Percentiles rank a stretch among this genome's conserved stretches.
These are phyloP conservation scores for Capsicum pubescens DNA, from an alignment of 257 asterid species.

Conservation along the genomic window DNA sequence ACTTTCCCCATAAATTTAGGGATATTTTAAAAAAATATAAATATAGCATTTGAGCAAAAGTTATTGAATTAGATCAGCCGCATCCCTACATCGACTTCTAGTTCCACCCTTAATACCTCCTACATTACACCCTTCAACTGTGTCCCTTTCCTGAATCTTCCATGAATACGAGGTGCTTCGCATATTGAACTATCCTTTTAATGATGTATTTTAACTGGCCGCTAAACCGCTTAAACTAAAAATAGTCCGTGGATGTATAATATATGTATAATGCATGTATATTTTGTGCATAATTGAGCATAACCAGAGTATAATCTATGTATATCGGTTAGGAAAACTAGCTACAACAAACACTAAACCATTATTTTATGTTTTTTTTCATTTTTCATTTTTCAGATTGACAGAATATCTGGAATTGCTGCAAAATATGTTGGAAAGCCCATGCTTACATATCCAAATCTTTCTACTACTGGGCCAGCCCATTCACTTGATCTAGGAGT, in stretches of 20 bases:
- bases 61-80: neutral
- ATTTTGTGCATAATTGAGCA: too few species aligned
- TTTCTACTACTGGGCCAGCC: slow-evolving; percentile 45
- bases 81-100: neutral
- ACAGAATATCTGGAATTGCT: slow-evolving; percentile 74
- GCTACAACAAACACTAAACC: neutral
- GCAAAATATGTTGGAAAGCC: slow-evolving; percentile 80
- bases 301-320: too few species aligned
- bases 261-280: too few species aligned
- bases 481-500: slow-evolving; percentile 67
- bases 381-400: slow-evolving; percentile 48
- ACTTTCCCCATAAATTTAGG: neutral
- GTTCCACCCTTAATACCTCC: neutral
- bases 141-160: neutral
- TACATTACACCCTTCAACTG: too few species aligned
- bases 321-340: too few species aligned
- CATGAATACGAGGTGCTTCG: neutral
- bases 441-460: slow-evolving; percentile 61
- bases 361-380: neutral
- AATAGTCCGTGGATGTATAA: too few species aligned
- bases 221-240: too few species aligned
- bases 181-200: neutral
- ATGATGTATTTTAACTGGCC: neutral
- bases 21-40: neutral
- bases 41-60: neutral